Conservation (phyloP, 2,329 filamentous ascomycete genomes). For the Clonostachys solani region DNA sequence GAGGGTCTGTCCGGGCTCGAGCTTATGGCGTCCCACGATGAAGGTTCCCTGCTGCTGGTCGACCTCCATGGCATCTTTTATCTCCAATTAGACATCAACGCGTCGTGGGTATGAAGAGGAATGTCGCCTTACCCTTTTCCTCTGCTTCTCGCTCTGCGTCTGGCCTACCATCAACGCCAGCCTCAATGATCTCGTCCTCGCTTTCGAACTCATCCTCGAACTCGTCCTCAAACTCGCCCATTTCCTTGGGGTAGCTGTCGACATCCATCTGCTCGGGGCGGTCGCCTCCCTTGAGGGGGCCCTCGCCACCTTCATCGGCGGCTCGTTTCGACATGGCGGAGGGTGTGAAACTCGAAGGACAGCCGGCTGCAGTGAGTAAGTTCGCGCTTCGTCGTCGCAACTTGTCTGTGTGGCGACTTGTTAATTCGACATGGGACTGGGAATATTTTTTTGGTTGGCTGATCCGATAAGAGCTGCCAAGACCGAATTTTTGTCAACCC, state of each 20-base stretch:
- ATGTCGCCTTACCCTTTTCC: conserved; percentile 54
- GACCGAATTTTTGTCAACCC: neutral
- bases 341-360: neutral
- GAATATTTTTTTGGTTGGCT: neutral
- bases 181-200: conserved; percentile 87
- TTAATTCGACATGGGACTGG: too few species aligned
- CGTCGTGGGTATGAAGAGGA: conserved; percentile 3
- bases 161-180: conserved; percentile 86
- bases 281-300: conserved; percentile 55
- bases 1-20: conserved; percentile 86
- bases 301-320: conserved; percentile 42
- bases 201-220: conserved; percentile 90
- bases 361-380: too few species aligned
- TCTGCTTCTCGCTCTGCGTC: conserved; percentile 91
- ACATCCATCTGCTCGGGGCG: conserved; percentile 64
- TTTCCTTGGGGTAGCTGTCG: conserved; percentile 52
- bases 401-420: too few species aligned
- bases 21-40: conserved; percentile 89
- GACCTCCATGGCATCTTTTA: conserved; percentile 77
- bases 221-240: conserved; percentile 90
- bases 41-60: conserved; percentile 77
- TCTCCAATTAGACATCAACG: neutral
- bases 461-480: neutral
- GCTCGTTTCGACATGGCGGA: conserved; percentile 54
- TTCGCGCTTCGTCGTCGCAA: too few species aligned